Base-by-base conservation (phyloP, 2,329 filamentous ascomycete species). In the Macrophomina phaseolina region DNA sequence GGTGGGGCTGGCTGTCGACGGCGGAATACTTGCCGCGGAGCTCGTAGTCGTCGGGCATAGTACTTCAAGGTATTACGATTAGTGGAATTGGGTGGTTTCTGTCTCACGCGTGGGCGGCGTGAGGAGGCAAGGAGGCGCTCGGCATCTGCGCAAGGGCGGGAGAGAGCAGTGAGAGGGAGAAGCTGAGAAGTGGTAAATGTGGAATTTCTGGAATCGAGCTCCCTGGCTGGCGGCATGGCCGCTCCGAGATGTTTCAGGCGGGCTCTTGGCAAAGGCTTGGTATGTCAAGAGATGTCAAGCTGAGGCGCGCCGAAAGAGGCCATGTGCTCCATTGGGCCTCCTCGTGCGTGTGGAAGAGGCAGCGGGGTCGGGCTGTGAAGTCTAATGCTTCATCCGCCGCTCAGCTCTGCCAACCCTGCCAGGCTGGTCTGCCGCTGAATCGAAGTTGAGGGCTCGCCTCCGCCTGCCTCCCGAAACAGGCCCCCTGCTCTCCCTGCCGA, bases 11-110 rank as follows among this genome's bases (percentile, higher is more conserved):
- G 72, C 73, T 38, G 69, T 79, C 77, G 66, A 79, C 71, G 61
- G 72, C 71, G n/a, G 73, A 71, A 69, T 79, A 79, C 68, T 76
- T 78, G 72, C 77, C 77, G 34, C 76, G 76, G 66, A 78, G 70
- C 68, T 78, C 73, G 70, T 77, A 72, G 56, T 67, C 58, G 65
- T 67, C 18, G 16, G 56, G 65, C 65, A 67, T 67, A 12, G 36
- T 56, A n/a, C 5, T 36, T n/a, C 18, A 38, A 34, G 11, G 14
- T 46, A 61, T 58, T 58, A 58, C 3, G 36, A 58, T 58, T 58
- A 58, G 38, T 18, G 23, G 18, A 18, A 18, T 23, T 16, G 3
- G n/a, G 16, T 34, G 23, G 45, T 45, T 48, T 18, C 18, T 18
- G 18, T 18, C 14, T 62, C 58, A 62, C 58, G 42, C 58, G 45